These are phyloP conservation scores for Tolypocladium inflatum DNA, from an alignment of 2,329 filamentous ascomycete genomes.

Conservation along the genomic window DNA sequence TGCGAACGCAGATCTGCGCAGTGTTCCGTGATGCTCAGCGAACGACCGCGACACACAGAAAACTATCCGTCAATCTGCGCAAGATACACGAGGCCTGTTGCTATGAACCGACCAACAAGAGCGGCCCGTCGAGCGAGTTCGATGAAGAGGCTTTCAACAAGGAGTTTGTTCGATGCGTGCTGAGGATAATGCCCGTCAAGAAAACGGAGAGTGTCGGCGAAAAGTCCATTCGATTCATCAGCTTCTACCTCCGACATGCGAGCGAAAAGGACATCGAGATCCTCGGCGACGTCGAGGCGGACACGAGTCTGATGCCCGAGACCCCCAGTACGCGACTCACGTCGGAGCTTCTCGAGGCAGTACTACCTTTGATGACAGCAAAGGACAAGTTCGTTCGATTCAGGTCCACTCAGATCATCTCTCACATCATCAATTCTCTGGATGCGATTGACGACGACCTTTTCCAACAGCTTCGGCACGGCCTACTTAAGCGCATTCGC, in stretches of 20 bases:
- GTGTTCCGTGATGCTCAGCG: slow-evolving; percentile 78
- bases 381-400: slow-evolving; percentile 94
- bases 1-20: slow-evolving; percentile 64
- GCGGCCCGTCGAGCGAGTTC: slow-evolving; percentile 52
- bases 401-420: slow-evolving; percentile 79
- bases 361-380: slow-evolving; percentile 67
- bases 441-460: slow-evolving; percentile 88
- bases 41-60: slow-evolving; percentile 82
- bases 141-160: slow-evolving; percentile 80
- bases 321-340: slow-evolving; percentile 78
- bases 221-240: slow-evolving; percentile 74
- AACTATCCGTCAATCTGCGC: slow-evolving; percentile 75
- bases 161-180: slow-evolving; percentile 74
- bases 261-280: slow-evolving; percentile 63
- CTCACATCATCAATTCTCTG: slow-evolving; percentile 85
- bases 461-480: slow-evolving; percentile 72
- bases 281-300: slow-evolving; percentile 54
- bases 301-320: slow-evolving; percentile 64
- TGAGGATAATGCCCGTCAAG: slow-evolving; percentile 77
- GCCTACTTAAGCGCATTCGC: slow-evolving; percentile 73
- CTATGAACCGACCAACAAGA: slow-evolving; percentile 50
- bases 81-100: slow-evolving; percentile 85
- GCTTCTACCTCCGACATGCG: slow-evolving; percentile 71
- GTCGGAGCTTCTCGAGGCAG: slow-evolving; percentile 59
- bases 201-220: slow-evolving; percentile 88